A percentile compares a stretch with the other conserved stretches of the same genome.
Conservation (phyloP, 345 rosid genomes). For the Eucalyptus rudis region DNA sequence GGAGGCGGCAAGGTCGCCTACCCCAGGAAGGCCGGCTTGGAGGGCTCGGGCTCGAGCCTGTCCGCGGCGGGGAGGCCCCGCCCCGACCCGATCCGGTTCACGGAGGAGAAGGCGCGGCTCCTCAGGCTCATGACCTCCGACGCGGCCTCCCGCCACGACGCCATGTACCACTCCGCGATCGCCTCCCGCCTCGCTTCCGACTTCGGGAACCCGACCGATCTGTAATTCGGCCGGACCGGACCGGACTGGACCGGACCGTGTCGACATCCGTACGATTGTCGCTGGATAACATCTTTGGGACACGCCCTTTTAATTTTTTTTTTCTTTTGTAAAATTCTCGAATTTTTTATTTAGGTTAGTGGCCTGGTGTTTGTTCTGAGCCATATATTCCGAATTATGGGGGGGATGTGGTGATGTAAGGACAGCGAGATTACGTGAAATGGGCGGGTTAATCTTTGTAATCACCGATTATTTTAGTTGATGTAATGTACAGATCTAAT, state of each 20-base stretch:
- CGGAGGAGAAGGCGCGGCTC: constrained; percentile 53
- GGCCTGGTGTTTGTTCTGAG: background rate
- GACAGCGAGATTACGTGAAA: background rate
- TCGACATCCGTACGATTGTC: background rate
- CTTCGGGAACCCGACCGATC: constrained; percentile 14
- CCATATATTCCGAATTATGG: background rate
- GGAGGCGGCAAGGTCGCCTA: background rate
- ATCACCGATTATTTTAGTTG: background rate
- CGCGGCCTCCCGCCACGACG: constrained; percentile 35
- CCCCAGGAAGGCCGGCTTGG: accelerated
- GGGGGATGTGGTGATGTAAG: background rate
- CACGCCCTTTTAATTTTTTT: background rate
- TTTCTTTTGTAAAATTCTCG: background rate
- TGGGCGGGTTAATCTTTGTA: background rate
- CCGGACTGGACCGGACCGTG: background rate
- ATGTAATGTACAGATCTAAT: background rate
- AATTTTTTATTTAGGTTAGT: background rate
- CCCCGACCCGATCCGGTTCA: constrained; percentile 30
- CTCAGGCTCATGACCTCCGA: constrained; percentile 42
- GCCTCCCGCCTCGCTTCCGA: constrained; percentile 53
- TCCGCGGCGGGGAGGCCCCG: constrained; percentile 5
- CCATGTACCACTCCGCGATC: constrained; percentile 68
- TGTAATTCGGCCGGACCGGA: background rate
- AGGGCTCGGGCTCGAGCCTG: background rate
- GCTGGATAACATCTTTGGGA: background rate